Percentiles rank a stretch among this genome's conserved stretches.
phyloP scores from a whole-genome alignment of 202 grass and related monocot genomes.

The Eragrostis tef region DNA sequence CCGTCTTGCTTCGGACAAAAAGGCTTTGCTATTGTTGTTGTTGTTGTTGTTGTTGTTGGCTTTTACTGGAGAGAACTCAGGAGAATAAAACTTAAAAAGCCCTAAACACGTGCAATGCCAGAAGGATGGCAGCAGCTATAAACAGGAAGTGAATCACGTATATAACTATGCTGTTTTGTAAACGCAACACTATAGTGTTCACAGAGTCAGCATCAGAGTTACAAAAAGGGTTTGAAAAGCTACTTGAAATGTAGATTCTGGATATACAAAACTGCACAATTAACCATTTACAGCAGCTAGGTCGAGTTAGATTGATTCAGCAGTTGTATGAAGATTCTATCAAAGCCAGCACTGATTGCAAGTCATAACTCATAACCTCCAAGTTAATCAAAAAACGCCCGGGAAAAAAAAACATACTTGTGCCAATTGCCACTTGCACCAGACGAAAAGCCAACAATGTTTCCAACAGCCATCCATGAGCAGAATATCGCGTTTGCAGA shows the following conservation, averaged over 20 bases:
- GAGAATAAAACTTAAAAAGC: slow-evolving; percentile 13
- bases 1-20: background rate
- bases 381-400: background rate
- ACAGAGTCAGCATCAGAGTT: background rate
- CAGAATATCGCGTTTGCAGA: slow-evolving; percentile 99
- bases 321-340: background rate
- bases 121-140: background rate
- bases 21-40: background rate
- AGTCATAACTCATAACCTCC: background rate
- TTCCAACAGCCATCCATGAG: slow-evolving; percentile 99
- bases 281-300: slow-evolving; percentile 1
- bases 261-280: background rate
- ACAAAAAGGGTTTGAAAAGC: background rate
- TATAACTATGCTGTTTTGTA: background rate
- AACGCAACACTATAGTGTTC: background rate
- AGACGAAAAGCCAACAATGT: slow-evolving; percentile 88
- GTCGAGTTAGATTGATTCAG: background rate
- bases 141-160: background rate
- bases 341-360: slow-evolving; percentile 10
- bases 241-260: slow-evolving; percentile 19
- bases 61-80: background rate
- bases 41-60: background rate
- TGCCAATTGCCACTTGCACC: slow-evolving; percentile 88
- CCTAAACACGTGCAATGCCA: slow-evolving; percentile 11
- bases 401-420: slow-evolving; percentile 55